Evolutionary conservation across 176 grass and related monocot species (phyloP), one percentile per base, ranked within the genome.

Genomic region (Oryza longistaminata): DNA sequence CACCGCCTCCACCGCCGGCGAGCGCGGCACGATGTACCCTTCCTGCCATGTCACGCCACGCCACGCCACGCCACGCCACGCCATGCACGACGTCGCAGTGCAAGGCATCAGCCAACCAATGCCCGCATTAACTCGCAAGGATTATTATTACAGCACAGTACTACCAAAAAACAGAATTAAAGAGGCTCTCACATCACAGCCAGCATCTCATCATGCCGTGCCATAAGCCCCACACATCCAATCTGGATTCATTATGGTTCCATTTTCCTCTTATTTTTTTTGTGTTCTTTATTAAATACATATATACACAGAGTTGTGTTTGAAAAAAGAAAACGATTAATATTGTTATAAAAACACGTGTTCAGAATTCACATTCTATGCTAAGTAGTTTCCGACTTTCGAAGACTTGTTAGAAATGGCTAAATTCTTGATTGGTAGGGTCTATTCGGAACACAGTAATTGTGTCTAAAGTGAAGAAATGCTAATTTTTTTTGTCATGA

Each of bases 21-120:
- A 12, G n/a, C n/a, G 61, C 3, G 90, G 93, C 5, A 95, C 87
- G 68, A 95, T 68, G 73, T 95, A 95, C 52, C 67, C 93, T 61
- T 95, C 90, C 93, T 95, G 85, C 26, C 4, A 55, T n/a, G 29
- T 3, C 29, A 31, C 29, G 29, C 29, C 29, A 31, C 29, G 29
- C 29, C 29, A 31, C 29, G 52, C 5, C 52, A 53, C 19, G 50
- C 16, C 49, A 53, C 2, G 50, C 16, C 48, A 61, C 4, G 55
- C 58, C 21, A 24, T 11, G 58, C 52, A 58, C 52, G 52, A 58
- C 52, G 52, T 21, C 52, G 52, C 52, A 17, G 17, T 17, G 21
- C 52, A 58, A 58, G 52, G 52, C 52, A 40, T 40, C 39, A 58
- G 52, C 52, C 50, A 58, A 58, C 52, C 52, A 58, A 21, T 52